These are phyloP conservation scores for Myochromella boudieri DNA, from an alignment of 768 basidiomycete genomes.

Conservation along the genomic window DNA sequence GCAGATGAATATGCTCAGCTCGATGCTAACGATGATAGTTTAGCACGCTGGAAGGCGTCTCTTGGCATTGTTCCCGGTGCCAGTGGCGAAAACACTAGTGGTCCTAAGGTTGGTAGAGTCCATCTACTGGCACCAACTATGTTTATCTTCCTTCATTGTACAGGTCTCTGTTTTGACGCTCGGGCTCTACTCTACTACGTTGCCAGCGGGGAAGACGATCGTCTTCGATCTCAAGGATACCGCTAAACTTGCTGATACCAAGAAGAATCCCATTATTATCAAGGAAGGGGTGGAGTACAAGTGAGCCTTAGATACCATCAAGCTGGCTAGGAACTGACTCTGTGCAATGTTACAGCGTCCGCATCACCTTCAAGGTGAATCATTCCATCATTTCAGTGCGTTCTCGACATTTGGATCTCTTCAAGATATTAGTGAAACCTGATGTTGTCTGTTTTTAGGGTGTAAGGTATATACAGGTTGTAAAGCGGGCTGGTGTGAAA, in stretches of 20 bases:
- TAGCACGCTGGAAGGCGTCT: conserved; percentile 94
- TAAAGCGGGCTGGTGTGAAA: conserved; percentile 74
- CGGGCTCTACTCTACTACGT: conserved; percentile 76
- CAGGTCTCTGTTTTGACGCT: conserved; percentile 75
- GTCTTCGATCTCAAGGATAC: conserved; percentile 63
- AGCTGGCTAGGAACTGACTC: conserved; percentile 3
- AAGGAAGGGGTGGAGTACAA: conserved; percentile 91
- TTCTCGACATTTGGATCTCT: conserved; percentile 1
- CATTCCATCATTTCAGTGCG: conserved; percentile 83
- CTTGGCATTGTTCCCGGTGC: conserved; percentile 75
- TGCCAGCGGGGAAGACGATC: conserved; percentile 62
- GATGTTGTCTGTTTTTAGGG: conserved; percentile 43
- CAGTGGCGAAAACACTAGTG: conserved; percentile 32
- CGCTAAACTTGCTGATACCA: conserved; percentile 47
- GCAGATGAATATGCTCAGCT: conserved; percentile 83
- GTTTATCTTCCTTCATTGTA: conserved; percentile 22
- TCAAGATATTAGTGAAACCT: neutral
- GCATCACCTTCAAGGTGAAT: conserved; percentile 84
- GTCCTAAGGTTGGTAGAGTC: conserved; percentile 60
- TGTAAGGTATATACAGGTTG: conserved; percentile 85
- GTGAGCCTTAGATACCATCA: conserved; percentile 38
- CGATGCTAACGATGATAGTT: conserved; percentile 89
- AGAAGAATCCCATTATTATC: conserved; percentile 77
- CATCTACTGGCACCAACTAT: neutral
- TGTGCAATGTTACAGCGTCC: conserved; percentile 50